Percentiles rank a stretch among this genome's conserved stretches.
Evolutionary conservation across 2,329 filamentous ascomycete species (phyloP).

Genomic region (Colletotrichum tofieldiae): DNA sequence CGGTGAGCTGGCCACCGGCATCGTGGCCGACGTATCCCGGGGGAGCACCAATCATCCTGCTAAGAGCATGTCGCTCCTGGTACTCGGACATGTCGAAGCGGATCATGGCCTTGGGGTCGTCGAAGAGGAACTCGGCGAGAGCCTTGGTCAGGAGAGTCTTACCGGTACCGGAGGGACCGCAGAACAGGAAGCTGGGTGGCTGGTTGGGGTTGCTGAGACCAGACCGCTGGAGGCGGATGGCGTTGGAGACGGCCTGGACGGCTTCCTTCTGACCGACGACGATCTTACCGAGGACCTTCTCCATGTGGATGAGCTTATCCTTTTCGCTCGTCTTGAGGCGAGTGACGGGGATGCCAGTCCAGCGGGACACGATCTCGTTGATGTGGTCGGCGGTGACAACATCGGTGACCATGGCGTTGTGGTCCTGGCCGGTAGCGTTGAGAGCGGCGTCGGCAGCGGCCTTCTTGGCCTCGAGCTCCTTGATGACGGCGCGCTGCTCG

Average conservation of each 20-base stretch:
- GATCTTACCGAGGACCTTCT: slow-evolving; percentile 84
- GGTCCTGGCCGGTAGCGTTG: slow-evolving; percentile 69
- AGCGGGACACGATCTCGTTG: slow-evolving; percentile 96
- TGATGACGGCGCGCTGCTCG: slow-evolving; percentile 87
- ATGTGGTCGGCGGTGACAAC: slow-evolving; percentile 97
- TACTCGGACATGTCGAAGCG: slow-evolving; percentile 99
- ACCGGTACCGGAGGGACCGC: slow-evolving; percentile 97
- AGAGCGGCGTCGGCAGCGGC: slow-evolving; percentile 81
- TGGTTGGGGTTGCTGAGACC: slow-evolving; percentile 97
- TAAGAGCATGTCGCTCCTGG: slow-evolving; percentile 95
- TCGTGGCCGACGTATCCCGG: slow-evolving; percentile 98
- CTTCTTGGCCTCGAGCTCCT: slow-evolving; percentile 85
- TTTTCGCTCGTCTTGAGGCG: slow-evolving; percentile 95
- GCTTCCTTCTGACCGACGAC: slow-evolving; percentile 97
- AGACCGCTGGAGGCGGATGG: slow-evolving; percentile 94
- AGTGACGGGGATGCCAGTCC: slow-evolving; percentile 98
- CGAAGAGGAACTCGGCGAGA: slow-evolving; percentile 97
- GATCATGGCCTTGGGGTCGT: slow-evolving; percentile 97
- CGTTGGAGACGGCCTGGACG: slow-evolving; percentile 92
- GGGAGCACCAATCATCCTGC: slow-evolving; percentile 97
- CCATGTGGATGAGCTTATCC: slow-evolving; percentile 99
- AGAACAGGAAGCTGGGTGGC: slow-evolving; percentile 98
- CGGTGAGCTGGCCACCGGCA: slow-evolving; percentile 94
- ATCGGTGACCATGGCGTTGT: slow-evolving; percentile 86
- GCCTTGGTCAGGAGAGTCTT: slow-evolving; percentile 98